A percentile compares a stretch with the other conserved stretches of the same genome.
These are phyloP conservation scores for Gonium pectorale DNA, from an alignment of 139 green algal genomes.

Conservation along the genomic window DNA sequence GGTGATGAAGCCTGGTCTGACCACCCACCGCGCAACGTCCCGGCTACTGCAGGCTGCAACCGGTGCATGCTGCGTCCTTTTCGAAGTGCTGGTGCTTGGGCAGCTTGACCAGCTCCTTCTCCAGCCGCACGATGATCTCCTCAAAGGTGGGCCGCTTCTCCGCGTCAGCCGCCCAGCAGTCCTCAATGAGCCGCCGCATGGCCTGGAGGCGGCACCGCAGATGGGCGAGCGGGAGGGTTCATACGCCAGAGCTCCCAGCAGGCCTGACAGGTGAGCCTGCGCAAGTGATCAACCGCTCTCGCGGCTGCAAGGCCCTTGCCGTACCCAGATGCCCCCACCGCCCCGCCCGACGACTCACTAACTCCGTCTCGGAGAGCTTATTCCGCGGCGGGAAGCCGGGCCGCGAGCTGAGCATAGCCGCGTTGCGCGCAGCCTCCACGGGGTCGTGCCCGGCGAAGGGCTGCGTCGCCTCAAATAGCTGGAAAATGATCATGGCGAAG, in stretches of 20 bases:
- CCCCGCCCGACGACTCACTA: slow-evolving; percentile 33
- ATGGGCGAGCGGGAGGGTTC: too few species aligned
- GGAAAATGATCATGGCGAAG: slow-evolving; percentile 85
- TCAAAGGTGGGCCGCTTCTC: slow-evolving; percentile 68
- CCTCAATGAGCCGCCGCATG: slow-evolving; percentile 65
- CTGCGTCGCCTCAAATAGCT: slow-evolving; percentile 76
- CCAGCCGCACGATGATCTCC: slow-evolving; percentile 55
- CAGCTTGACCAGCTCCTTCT: slow-evolving; percentile 55
- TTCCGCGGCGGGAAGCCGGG: slow-evolving; percentile 68
- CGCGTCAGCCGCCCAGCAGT: slow-evolving; percentile 70
- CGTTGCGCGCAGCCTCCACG: slow-evolving; percentile 63
- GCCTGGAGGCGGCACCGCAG: slow-evolving; percentile 32
- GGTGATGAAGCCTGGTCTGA: too few species aligned
- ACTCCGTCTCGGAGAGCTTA: slow-evolving; percentile 52
- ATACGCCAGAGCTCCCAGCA: too few species aligned
- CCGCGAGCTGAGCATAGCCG: slow-evolving; percentile 61
- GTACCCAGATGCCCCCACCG: too few species aligned
- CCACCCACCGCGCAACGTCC: too few species aligned
- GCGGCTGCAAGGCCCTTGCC: too few species aligned
- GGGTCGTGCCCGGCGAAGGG: slow-evolving; percentile 72
- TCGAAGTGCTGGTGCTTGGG: slow-evolving; percentile 62
- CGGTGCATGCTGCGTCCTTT: slow-evolving; percentile 42
- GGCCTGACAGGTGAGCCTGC: too few species aligned
- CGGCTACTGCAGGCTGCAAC: slow-evolving; percentile 43
- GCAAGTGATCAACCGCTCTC: too few species aligned